phyloP scores from a whole-genome alignment of 257 asterid genomes.

The Agastache rugosa region DNA sequence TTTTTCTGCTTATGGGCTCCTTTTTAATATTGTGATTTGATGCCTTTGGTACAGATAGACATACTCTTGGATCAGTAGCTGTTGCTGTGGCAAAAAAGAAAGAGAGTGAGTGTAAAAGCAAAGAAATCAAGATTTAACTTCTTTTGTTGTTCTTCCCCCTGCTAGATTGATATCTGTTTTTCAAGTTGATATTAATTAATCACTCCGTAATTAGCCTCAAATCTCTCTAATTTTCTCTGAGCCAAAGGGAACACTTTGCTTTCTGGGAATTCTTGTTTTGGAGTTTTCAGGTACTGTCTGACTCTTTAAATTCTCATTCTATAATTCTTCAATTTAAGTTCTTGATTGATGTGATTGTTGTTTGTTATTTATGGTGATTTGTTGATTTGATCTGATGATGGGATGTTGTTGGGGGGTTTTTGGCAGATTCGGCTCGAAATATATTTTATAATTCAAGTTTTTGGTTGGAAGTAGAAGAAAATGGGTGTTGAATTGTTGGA shows the following conservation, averaged over 20 bases:
- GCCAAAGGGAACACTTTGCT: constrained; percentile 5
- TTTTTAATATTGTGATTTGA: constrained; percentile 32
- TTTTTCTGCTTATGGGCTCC: constrained; percentile 40
- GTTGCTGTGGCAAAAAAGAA: constrained; percentile 35
- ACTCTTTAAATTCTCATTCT: constrained; percentile 28
- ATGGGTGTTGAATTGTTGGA: constrained; percentile 59
- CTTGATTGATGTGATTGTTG: constrained; percentile 31
- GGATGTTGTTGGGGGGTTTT: constrained; percentile 33
- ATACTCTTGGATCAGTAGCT: constrained; percentile 42
- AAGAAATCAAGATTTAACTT: constrained; percentile 34
- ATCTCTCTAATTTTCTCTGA: background rate
- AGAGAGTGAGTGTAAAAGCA: constrained; percentile 38
- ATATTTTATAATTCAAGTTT: background rate
- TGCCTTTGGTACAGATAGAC: constrained; percentile 36
- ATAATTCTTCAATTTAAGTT: constrained; percentile 43
- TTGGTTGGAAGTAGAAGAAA: constrained; percentile 40
- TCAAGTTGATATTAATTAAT: constrained; percentile 37
- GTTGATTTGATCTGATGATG: constrained; percentile 48
- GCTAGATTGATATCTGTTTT: constrained; percentile 31
- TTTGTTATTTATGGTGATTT: constrained; percentile 28
- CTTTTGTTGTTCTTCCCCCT: background rate
- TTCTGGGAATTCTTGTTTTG: constrained; percentile 37
- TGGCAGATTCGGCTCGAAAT: constrained; percentile 50
- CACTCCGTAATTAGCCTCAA: background rate
- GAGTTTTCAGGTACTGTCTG: constrained; percentile 45